These are phyloP conservation scores for Eucalyptus grandis DNA, from an alignment of 345 rosid species.

Conservation along the genomic window DNA sequence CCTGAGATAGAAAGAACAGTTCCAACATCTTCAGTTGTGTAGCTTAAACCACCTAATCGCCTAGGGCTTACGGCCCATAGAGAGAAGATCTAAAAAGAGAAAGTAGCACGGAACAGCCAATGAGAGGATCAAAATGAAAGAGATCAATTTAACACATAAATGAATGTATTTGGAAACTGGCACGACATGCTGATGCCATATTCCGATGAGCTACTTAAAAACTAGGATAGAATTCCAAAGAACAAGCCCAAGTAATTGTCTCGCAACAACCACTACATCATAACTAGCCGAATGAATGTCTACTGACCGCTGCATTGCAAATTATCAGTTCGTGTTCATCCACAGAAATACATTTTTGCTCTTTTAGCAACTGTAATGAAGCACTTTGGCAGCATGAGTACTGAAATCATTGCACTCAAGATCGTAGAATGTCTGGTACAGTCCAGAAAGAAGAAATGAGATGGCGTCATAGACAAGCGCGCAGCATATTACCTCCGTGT, in stretches of 20 bases:
- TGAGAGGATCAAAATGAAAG: neutral
- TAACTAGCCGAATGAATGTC: neutral
- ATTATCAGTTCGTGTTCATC: neutral
- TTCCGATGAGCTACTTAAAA: neutral
- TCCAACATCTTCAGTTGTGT: conserved; percentile 56
- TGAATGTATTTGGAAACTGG: neutral
- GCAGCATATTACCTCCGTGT: conserved; percentile 48
- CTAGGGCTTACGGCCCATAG: conserved; percentile 88
- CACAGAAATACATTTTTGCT: neutral
- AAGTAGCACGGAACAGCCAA: neutral
- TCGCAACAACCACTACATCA: neutral
- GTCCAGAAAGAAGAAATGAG: neutral
- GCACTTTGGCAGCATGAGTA: neutral
- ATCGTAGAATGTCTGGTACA: neutral
- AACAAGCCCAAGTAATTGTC: neutral
- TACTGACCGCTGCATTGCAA: neutral
- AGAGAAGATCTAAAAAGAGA: conserved; percentile 47
- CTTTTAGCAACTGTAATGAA: neutral
- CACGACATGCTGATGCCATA: neutral
- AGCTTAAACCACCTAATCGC: conserved; percentile 62
- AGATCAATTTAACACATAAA: neutral
- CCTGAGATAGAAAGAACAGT: conserved; percentile 72
- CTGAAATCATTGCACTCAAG: neutral
- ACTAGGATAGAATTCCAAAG: neutral
- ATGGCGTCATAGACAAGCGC: neutral